phyloP scores from a whole-genome alignment of 352 stramenopile species.

The Globisporangium splendens region DNA sequence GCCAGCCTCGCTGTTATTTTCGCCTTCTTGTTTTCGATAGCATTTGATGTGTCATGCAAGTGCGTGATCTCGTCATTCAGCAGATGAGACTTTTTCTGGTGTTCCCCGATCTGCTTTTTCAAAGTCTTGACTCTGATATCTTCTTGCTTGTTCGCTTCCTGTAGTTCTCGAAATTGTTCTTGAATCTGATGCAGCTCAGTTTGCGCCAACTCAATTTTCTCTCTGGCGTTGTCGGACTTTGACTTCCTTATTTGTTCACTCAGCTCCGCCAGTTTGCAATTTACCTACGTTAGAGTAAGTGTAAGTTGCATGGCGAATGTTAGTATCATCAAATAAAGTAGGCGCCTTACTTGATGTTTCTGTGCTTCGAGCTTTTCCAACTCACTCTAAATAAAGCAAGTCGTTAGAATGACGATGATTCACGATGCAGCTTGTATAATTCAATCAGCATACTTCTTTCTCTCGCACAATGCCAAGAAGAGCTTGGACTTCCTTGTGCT shows the following conservation, averaged over 20 bases:
- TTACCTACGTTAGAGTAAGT: not conserved
- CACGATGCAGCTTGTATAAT: too few relatives aligned
- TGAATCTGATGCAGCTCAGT: slow-evolving; percentile 4
- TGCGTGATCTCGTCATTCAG: slow-evolving; percentile 6
- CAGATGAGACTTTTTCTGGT: not conserved
- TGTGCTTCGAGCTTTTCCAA: slow-evolving; percentile 5
- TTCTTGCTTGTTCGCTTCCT: not conserved
- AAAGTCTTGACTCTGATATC: not conserved
- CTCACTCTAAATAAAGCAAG: not conserved
- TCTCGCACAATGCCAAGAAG: slow-evolving; percentile 5
- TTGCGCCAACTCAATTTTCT: not conserved
- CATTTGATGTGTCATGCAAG: slow-evolving; percentile 1
- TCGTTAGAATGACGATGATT: not conserved
- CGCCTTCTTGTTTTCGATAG: slow-evolving; percentile 4
- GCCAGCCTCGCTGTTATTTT: slow-evolving; percentile 5
- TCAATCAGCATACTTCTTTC: slow-evolving; percentile 11
- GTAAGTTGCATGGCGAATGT: too few relatives aligned
- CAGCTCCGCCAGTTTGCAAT: slow-evolving; percentile 5
- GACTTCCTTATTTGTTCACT: not conserved
- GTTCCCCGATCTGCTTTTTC: not conserved
- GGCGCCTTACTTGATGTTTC: slow-evolving; percentile 5
- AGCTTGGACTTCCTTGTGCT: slow-evolving; percentile 4
- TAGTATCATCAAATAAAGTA: too few relatives aligned
- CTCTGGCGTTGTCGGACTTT: not conserved
- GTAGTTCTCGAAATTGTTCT: not conserved